A percentile compares a stretch with the other conserved stretches of the same genome.
Evolutionary conservation across 2,329 filamentous ascomycete species (phyloP).

Genomic region (Apiospora kogelbergensis): DNA sequence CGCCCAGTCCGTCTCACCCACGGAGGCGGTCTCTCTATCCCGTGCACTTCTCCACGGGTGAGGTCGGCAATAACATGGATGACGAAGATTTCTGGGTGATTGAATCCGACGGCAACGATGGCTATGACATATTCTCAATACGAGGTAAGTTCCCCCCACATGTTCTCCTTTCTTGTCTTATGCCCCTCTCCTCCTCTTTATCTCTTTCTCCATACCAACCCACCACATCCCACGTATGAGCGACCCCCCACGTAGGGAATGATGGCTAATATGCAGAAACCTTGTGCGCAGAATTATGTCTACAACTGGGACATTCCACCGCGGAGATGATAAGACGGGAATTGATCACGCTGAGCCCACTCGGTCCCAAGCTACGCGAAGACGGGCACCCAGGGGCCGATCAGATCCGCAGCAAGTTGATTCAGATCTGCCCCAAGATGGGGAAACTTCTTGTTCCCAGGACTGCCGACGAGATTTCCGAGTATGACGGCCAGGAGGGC

Average conservation of each 20-base stretch:
- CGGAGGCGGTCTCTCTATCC: neutral
- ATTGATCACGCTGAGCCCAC: neutral
- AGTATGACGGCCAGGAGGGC: constrained; percentile 12
- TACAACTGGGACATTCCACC: neutral
- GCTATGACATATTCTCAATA: constrained; percentile 16
- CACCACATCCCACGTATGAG: neutral
- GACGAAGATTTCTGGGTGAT: constrained; percentile 19
- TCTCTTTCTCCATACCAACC: neutral
- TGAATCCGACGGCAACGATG: constrained; percentile 14
- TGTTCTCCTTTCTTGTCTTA: neutral
- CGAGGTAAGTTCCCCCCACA: neutral
- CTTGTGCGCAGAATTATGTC: neutral
- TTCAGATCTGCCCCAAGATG: neutral
- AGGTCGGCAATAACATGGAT: constrained; percentile 18
- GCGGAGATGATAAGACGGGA: neutral
- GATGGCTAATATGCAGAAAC: neutral
- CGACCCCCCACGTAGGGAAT: neutral
- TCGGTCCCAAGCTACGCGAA: constrained; percentile 2
- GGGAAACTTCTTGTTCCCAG: constrained; percentile 11
- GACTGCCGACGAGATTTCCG: constrained; percentile 11
- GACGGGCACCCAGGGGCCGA: neutral
- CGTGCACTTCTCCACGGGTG: constrained; percentile 14
- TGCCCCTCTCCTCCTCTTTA: no score
- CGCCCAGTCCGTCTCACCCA: constrained; percentile 1
- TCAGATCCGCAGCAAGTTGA: neutral